Evolutionary conservation across 108 stramenopile genomes (phyloP).

Genomic region (Seminavis robusta): DNA sequence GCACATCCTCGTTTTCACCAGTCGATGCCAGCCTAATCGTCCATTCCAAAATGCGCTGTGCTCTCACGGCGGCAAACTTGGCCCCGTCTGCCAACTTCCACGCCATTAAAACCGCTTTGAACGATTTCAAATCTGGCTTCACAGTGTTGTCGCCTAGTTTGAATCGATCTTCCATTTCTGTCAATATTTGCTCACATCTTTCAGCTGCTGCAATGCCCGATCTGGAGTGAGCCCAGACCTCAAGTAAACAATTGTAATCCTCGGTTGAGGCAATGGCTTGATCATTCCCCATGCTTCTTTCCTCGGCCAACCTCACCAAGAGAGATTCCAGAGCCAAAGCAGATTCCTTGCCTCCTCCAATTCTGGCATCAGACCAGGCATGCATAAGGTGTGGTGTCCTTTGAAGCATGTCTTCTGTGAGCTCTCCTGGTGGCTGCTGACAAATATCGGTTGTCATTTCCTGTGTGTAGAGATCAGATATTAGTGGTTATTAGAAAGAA

Average conservation of each 20-base stretch:
- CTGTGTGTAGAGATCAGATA: too few relatives aligned
- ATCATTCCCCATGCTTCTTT: slow-evolving; percentile 57
- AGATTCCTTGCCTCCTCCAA: slow-evolving; percentile 34
- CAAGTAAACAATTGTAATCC: slow-evolving; percentile 73
- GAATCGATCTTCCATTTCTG: slow-evolving; percentile 56
- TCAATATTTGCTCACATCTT: slow-evolving; percentile 68
- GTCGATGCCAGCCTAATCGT: slow-evolving; percentile 49
- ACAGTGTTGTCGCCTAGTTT: slow-evolving; percentile 34
- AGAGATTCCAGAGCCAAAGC: slow-evolving; percentile 65
- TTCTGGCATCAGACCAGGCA: slow-evolving; percentile 47
- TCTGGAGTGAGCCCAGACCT: slow-evolving; percentile 62
- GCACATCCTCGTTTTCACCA: slow-evolving; percentile 39
- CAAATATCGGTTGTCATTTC: slow-evolving; percentile 68
- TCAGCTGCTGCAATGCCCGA: slow-evolving; percentile 50
- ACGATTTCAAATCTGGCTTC: slow-evolving; percentile 40
- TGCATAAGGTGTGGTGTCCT: slow-evolving; percentile 56
- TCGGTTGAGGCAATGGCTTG: slow-evolving; percentile 21
- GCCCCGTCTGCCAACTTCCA: slow-evolving; percentile 25
- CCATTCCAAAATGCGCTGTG: slow-evolving; percentile 60
- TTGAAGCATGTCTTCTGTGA: slow-evolving; percentile 45
- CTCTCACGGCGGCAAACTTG: slow-evolving; percentile 22
- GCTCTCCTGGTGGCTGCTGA: slow-evolving; percentile 35
- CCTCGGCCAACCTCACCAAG: slow-evolving; percentile 72
- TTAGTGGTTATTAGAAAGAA: too few relatives aligned
- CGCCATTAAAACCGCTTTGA: slow-evolving; percentile 36